Evolutionary conservation across 148 eudicot genomes (phyloP).

Genomic region (Agrostemma githago): DNA sequence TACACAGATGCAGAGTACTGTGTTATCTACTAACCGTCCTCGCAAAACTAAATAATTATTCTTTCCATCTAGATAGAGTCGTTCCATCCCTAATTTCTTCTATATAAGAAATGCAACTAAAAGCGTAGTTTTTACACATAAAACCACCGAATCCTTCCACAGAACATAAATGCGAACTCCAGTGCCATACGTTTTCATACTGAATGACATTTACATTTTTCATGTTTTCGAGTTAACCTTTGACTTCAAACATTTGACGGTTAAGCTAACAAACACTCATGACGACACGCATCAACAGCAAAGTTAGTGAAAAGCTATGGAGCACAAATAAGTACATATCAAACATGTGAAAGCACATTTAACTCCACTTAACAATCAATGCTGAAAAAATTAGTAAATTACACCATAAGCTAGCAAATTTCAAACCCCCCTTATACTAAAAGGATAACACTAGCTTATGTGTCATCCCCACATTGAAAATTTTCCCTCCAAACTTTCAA

Average conservation of each 20-base stretch:
- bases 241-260: too few species aligned
- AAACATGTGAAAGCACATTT: background rate
- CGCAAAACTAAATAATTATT: background rate
- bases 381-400: background rate
- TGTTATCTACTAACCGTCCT: background rate
- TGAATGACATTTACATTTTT: too few species aligned
- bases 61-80: background rate
- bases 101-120: background rate
- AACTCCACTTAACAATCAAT: slow-evolving; percentile 1
- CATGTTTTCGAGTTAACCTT: too few species aligned
- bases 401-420: slow-evolving; percentile 4
- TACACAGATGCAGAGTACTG: background rate
- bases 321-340: background rate
- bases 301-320: background rate
- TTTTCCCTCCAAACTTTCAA: too few species aligned
- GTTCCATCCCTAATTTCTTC: background rate
- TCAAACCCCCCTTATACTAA: too few species aligned
- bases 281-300: background rate
- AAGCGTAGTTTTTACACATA: background rate
- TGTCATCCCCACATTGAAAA: too few species aligned
- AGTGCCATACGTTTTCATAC: too few species aligned
- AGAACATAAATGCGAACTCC: background rate
- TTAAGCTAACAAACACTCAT: background rate
- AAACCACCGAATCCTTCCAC: background rate
- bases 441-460: too few species aligned